Conservation (phyloP, 2,329 filamentous ascomycete species). For the Aspergillus persii region DNA sequence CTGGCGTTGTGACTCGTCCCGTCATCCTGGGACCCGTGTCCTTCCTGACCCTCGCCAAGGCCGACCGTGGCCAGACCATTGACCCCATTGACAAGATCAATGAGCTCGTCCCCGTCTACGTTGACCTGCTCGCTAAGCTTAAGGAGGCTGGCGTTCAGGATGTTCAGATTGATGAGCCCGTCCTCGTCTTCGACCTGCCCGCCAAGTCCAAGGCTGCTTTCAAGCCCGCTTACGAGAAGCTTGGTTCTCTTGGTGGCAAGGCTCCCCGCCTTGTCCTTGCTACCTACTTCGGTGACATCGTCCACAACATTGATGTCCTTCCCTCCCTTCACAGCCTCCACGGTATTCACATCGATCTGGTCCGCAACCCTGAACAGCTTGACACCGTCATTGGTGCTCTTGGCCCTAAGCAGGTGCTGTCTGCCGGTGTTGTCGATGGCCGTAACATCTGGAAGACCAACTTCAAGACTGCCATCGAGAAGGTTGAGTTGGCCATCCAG, state of each 20-base stretch:
- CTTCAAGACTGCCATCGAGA: conserved; percentile 92
- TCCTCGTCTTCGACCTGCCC: conserved; percentile 91
- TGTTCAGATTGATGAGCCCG: conserved; percentile 97
- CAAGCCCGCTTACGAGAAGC: conserved; percentile 95
- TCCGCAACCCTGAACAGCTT: conserved; percentile 97
- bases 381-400: conserved; percentile 78
- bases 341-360: conserved; percentile 90
- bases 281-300: conserved; percentile 99
- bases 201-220: conserved; percentile 91
- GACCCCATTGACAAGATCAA: conserved; percentile 91
- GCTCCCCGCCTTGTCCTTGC: conserved; percentile 86
- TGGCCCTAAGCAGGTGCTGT: conserved; percentile 84
- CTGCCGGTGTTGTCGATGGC: conserved; percentile 94
- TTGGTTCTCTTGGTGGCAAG: conserved; percentile 67
- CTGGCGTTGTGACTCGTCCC: conserved; percentile 86
- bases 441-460: conserved; percentile 99
- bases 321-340: conserved; percentile 70
- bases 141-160: conserved; percentile 95
- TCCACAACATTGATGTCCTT: conserved; percentile 95
- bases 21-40: conserved; percentile 95
- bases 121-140: conserved; percentile 86
- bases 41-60: conserved; percentile 97
- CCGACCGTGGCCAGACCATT: conserved; percentile 90
- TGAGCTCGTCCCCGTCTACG: conserved; percentile 91
- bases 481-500: conserved; percentile 83